Evolutionary conservation across 495 filamentous ascomycete genomes (phyloP).

Genomic region (Jackrogersella minutella): DNA sequence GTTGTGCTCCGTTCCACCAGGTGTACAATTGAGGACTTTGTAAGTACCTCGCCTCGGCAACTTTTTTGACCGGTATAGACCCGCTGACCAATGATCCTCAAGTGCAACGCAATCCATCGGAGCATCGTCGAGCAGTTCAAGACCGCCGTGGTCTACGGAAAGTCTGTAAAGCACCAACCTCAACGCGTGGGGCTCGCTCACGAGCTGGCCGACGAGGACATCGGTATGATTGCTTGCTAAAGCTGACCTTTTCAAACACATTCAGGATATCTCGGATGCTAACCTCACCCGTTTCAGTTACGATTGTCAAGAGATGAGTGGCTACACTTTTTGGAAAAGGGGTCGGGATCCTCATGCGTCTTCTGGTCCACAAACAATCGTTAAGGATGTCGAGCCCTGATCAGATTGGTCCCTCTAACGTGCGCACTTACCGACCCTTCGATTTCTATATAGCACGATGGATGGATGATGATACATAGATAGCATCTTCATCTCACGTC

Average conservation of each 20-base stretch:
- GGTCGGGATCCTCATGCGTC: slow-evolving; percentile 25
- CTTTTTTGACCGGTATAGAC: slow-evolving; percentile 24
- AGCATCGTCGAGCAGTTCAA: slow-evolving; percentile 97
- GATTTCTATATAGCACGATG: slow-evolving; percentile 27
- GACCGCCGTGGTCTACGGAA: slow-evolving; percentile 93
- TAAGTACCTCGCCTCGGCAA: slow-evolving; percentile 60
- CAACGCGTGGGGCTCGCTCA: slow-evolving; percentile 92
- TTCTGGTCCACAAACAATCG: slow-evolving; percentile 18
- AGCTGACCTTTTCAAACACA: slow-evolving; percentile 13
- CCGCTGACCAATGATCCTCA: slow-evolving; percentile 41
- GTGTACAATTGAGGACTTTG: slow-evolving; percentile 96
- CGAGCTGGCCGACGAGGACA: slow-evolving; percentile 95
- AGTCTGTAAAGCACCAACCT: slow-evolving; percentile 98
- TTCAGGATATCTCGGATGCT: slow-evolving; percentile 36
- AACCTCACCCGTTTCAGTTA: slow-evolving; percentile 65
- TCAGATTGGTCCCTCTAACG: slow-evolving; percentile 17
- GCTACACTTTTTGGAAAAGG: slow-evolving; percentile 29
- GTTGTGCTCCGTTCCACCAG: slow-evolving; percentile 84
- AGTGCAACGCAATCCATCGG: slow-evolving; percentile 98
- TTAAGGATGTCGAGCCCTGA: slow-evolving; percentile 16
- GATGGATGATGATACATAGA: slow-evolving; percentile 28
- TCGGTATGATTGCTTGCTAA: slow-evolving; percentile 66
- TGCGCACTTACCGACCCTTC: slow-evolving; percentile 28
- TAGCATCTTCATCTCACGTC: slow-evolving; percentile 37
- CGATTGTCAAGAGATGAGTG: slow-evolving; percentile 90